Percentiles rank a stretch among this genome's conserved stretches.
Conservation (phyloP, 2,329 filamentous ascomycete species). For the Aspergillus neoniger region DNA sequence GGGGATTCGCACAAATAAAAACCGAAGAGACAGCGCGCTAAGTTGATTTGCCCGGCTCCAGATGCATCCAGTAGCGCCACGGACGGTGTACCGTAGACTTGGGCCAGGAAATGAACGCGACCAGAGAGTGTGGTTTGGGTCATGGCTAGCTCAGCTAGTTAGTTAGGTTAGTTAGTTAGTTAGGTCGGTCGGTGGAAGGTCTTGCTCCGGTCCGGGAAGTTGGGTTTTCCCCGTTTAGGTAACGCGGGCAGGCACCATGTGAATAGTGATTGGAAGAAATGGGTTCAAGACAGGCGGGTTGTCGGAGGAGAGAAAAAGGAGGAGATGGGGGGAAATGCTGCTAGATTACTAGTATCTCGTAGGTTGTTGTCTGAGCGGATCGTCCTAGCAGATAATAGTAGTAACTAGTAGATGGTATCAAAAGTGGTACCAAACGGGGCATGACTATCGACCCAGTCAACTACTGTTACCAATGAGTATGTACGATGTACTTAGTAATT, state of each 20-base stretch:
- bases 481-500: no score
- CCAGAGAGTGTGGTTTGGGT: constrained; percentile 3
- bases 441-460: not conserved
- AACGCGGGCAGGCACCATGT: not conserved
- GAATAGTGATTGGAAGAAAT: not conserved
- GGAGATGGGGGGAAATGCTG: no score
- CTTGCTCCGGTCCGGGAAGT: constrained; percentile 1
- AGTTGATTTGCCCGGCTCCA: constrained; percentile 12
- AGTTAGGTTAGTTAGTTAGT: no score
- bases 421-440: constrained; percentile 2
- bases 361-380: not conserved
- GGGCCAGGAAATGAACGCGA: constrained; percentile 14
- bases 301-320: no score
- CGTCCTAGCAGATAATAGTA: no score
- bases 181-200: constrained; percentile 2
- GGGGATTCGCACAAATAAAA: not conserved
- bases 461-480: no score
- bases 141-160: not conserved
- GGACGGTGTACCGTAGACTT: constrained; percentile 20
- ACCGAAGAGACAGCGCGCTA: constrained; percentile 1
- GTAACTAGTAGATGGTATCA: not conserved
- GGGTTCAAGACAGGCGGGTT: no score
- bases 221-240: not conserved
- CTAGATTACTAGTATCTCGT: not conserved
- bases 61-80: constrained; percentile 14